Evolutionary conservation across 306 rosid species (phyloP).

Genomic region (Begonia masoniana): DNA sequence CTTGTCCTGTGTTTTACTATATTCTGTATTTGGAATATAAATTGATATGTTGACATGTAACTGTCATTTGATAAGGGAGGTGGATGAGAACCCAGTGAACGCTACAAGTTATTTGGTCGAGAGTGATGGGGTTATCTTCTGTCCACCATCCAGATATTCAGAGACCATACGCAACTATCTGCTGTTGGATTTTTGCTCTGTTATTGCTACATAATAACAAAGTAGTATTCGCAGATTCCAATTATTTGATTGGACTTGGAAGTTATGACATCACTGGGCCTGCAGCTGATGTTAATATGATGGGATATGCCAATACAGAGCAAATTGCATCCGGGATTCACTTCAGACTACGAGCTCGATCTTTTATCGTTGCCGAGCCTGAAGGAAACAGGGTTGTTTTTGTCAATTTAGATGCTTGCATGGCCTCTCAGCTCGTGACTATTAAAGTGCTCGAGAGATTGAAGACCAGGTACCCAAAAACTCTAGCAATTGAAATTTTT

Average conservation of each 20-base stretch:
- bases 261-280: slow-evolving; percentile 96
- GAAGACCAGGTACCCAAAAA: slow-evolving; percentile 55
- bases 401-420: slow-evolving; percentile 92
- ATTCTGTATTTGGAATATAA: no score
- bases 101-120: not conserved
- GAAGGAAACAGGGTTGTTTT: slow-evolving; percentile 63
- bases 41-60: no score
- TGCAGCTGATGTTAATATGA: slow-evolving; percentile 91
- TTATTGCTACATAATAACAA: slow-evolving; percentile 6
- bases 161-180: slow-evolving; percentile 11
- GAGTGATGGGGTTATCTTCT: slow-evolving; percentile 19
- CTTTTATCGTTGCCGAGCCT: slow-evolving; percentile 65
- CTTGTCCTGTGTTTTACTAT: no score
- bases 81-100: no score
- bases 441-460: slow-evolving; percentile 68
- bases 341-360: slow-evolving; percentile 68
- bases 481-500: no score
- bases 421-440: slow-evolving; percentile 78
- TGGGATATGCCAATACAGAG: slow-evolving; percentile 74
- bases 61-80: no score
- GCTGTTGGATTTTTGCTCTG: slow-evolving; percentile 11
- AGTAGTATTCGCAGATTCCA: slow-evolving; percentile 26
- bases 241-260: slow-evolving; percentile 71
- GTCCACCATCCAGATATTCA: slow-evolving; percentile 1
- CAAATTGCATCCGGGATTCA: slow-evolving; percentile 73